Conservation (phyloP, 2,329 filamentous ascomycete species). For the Fusarium sulawesiense region DNA sequence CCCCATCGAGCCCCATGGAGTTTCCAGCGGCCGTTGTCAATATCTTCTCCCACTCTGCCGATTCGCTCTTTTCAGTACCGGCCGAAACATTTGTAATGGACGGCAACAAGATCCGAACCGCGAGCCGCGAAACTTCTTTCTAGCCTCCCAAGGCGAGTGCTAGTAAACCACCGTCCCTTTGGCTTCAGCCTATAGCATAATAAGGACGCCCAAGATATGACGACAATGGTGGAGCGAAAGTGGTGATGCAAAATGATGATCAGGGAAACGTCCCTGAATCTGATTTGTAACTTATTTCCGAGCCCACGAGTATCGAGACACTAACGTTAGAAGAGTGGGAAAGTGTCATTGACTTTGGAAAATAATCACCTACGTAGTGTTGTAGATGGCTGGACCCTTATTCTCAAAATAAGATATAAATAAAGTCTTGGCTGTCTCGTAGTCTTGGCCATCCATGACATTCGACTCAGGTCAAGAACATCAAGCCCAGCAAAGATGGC, state of each 20-base stretch:
- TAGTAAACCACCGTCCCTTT: background rate
- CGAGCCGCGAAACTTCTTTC: constrained; percentile 8
- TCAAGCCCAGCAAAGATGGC: constrained; percentile 11
- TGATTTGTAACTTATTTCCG: constrained; percentile 20
- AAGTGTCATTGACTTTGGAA: constrained; percentile 17
- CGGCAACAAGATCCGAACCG: constrained; percentile 21
- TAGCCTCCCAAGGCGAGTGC: background rate
- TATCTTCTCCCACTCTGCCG: background rate
- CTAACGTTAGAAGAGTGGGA: constrained; percentile 1
- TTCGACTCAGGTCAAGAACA: background rate
- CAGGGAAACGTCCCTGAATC: constrained; percentile 20
- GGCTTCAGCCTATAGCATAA: constrained; percentile 12
- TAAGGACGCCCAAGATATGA: constrained; percentile 17
- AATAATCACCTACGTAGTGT: background rate
- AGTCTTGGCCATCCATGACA: background rate
- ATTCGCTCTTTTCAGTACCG: background rate
- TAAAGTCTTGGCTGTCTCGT: constrained; percentile 1
- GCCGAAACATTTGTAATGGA: constrained; percentile 15
- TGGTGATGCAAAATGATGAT: constrained; percentile 17
- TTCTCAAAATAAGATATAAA: background rate
- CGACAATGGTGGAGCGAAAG: constrained; percentile 22
- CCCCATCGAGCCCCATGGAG: background rate
- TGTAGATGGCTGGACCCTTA: background rate
- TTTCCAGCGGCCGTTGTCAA: background rate
- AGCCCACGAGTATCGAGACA: background rate